Conservation (phyloP, 2,329 filamentous ascomycete genomes). For the Penicillium sp. region DNA sequence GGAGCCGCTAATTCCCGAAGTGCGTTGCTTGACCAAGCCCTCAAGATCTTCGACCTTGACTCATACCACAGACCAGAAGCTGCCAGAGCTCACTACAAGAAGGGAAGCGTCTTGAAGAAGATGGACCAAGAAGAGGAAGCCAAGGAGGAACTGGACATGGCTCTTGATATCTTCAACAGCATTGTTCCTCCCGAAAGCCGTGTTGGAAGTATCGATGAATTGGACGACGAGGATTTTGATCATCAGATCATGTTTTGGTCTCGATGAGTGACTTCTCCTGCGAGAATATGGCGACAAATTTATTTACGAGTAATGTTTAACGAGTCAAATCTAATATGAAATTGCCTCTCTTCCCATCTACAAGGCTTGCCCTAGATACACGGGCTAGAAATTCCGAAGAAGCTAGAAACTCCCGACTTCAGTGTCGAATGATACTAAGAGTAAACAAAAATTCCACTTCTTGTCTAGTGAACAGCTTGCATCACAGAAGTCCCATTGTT, state of each 20-base stretch:
- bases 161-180: neutral
- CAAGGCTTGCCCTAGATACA: no score
- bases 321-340: no score
- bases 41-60: neutral
- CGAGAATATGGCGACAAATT: no score
- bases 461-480: no score
- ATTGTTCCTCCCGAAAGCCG: neutral
- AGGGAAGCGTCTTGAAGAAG: neutral
- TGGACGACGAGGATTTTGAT: conserved; percentile 1
- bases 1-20: neutral
- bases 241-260: conserved; percentile 4
- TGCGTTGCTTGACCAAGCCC: neutral
- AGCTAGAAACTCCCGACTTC: no score
- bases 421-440: no score
- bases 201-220: neutral
- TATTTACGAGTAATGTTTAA: no score
- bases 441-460: no score
- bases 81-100: neutral
- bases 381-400: no score
- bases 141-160: neutral
- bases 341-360: no score
- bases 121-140: neutral
- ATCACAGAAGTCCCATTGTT: no score
- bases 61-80: neutral
- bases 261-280: no score